A percentile compares a stretch with the other conserved stretches of the same genome.
These are phyloP conservation scores for Cnidoscolus chayamansa DNA, from an alignment of 441 rosid species.

Conservation along the genomic window DNA sequence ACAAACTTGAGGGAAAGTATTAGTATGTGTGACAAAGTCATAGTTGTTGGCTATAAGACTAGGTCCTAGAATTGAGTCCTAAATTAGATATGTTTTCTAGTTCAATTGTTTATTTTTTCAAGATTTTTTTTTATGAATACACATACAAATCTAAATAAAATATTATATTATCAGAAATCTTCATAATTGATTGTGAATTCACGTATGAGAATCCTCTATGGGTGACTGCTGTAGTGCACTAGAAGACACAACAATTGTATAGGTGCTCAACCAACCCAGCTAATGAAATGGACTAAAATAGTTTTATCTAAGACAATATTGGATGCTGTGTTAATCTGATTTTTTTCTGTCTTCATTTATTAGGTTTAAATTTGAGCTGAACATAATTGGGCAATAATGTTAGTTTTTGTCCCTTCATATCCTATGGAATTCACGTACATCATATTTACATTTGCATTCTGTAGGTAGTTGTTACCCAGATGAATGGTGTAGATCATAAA, in stretches of 20 bases:
- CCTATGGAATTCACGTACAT: neutral
- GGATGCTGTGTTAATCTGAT: neutral
- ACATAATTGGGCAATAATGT: neutral
- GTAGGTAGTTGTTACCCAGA: constrained; percentile 81
- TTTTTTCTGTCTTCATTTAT: neutral
- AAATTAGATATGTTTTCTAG: too few relatives aligned
- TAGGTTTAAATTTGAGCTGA: neutral
- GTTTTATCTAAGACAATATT: neutral
- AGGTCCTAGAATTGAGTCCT: too few relatives aligned
- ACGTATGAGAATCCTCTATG: neutral
- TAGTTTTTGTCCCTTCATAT: neutral
- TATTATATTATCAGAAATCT: too few relatives aligned
- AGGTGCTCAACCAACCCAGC: neutral
- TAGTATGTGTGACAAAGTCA: too few relatives aligned
- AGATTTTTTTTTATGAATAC: too few relatives aligned
- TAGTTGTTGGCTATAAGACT: too few relatives aligned
- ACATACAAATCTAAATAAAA: too few relatives aligned
- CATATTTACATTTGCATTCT: neutral
- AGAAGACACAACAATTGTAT: neutral
- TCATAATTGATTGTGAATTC: neutral
- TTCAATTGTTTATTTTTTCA: too few relatives aligned
- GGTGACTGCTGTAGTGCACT: too few relatives aligned
- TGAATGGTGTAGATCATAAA: constrained; percentile 58
- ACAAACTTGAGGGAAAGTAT: too few relatives aligned
- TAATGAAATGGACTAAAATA: neutral